A percentile compares a stretch with the other conserved stretches of the same genome.
Conservation (phyloP, 768 basidiomycete species). For the Amanita phalloides region DNA sequence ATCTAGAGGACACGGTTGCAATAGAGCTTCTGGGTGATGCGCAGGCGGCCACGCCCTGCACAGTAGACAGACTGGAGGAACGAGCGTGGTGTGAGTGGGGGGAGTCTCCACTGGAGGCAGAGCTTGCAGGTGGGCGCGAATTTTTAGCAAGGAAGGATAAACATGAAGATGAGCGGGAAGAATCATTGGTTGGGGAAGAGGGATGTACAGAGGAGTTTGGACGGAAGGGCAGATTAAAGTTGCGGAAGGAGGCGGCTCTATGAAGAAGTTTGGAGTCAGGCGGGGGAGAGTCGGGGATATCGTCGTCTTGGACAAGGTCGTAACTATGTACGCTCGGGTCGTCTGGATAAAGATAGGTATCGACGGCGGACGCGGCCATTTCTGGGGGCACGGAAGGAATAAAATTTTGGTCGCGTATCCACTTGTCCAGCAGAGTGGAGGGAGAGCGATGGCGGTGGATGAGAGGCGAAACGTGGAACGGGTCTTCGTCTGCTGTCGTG, state of each 20-base stretch:
- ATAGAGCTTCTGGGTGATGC: constrained; percentile 9
- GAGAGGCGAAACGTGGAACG: constrained; percentile 31
- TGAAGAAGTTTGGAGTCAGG: constrained; percentile 22
- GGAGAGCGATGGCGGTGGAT: constrained; percentile 25
- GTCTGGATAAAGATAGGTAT: constrained; percentile 22
- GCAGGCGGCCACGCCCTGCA: constrained; percentile 17
- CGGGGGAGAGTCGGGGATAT: constrained; percentile 23
- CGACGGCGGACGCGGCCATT: constrained; percentile 29
- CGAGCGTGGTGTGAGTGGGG: constrained; percentile 29
- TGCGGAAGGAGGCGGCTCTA: constrained; percentile 27
- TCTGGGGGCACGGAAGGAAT: constrained; percentile 11
- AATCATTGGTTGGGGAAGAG: constrained; percentile 19
- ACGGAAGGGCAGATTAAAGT: constrained; percentile 34
- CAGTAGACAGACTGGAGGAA: constrained; percentile 39
- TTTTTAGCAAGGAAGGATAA: constrained; percentile 29
- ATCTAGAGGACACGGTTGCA: constrained; percentile 28
- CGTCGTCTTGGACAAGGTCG: constrained; percentile 40
- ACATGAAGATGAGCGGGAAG: constrained; percentile 29
- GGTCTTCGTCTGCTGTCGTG: constrained; percentile 41
- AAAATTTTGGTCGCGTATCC: constrained; percentile 40
- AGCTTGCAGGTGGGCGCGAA: constrained; percentile 21
- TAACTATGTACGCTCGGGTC: constrained; percentile 30
- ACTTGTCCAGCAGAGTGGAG: constrained; percentile 43
- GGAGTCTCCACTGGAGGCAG: constrained; percentile 13
- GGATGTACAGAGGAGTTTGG: constrained; percentile 26